Evolutionary conservation across 495 filamentous ascomycete genomes (phyloP), one percentile per base, ranked within the genome.

Genomic region (Aspergillus egyptiacus): DNA sequence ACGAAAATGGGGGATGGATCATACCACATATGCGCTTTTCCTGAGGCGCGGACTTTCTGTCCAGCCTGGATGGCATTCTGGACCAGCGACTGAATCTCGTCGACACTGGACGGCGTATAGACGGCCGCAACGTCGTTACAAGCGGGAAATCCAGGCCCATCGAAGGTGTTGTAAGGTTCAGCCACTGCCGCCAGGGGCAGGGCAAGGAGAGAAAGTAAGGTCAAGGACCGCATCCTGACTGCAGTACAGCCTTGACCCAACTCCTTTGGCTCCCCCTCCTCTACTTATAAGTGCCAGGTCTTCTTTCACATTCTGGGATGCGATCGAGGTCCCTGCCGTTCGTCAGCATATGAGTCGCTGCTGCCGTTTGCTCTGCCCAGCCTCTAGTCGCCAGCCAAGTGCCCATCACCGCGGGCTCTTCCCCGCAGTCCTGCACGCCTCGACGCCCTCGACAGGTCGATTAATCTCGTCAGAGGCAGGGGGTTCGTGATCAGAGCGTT

Each of bases 11-110:
- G n/a, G n/a, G n/a, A n/a, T n/a, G n/a, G n/a, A n/a, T n/a, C n/a
- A n/a, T n/a, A 53, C 50, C 50, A 53, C 50, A 53, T 53, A 30
- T 53, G 50, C 6, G 3, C 43, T 15, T 53, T 53, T 2, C 50
- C 50, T 1, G 50, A 53, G 0, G 50, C 50, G 0, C 50, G 43
- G n/a, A 53, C 50, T 19, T 42, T 32, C 35, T 53, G 50, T 3
- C 43, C 50, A 0, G 42, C 43, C 0, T 32, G 6, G 10, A 53
- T 53, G 43, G 50, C 50, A 32, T 36, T 28, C 11, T 47, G 7
- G 15, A 53, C 50, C 9, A 53, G 36, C 4, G 35, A 24, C 30
- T 53, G 50, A 20, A 53, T 53, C 11, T 28, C 43, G 10, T 17
- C 43, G 3, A 53, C 34, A 14, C 22, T 47, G 4, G 28, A 28